Conservation (phyloP, 768 basidiomycete species). For the Phylloporus rhodoxanthus region DNA sequence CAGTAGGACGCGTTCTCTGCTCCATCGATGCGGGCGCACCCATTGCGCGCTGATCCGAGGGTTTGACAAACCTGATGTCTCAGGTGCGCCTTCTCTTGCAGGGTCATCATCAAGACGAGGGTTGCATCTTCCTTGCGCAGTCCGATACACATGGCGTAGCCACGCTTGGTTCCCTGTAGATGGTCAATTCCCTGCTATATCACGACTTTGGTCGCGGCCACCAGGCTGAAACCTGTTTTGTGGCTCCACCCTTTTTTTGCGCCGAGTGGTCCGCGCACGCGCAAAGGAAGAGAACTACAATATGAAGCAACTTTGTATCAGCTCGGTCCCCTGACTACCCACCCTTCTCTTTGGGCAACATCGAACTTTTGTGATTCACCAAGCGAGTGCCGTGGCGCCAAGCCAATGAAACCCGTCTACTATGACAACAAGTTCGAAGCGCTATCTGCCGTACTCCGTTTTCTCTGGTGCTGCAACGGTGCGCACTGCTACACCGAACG, state of each 20-base stretch:
- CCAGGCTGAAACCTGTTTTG: background rate
- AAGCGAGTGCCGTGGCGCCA: background rate
- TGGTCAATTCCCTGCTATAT: no score
- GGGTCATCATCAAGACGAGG: background rate
- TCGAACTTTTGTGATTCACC: slow-evolving; percentile 5
- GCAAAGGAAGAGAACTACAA: no score
- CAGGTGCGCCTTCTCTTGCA: slow-evolving; percentile 1
- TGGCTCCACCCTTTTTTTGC: background rate
- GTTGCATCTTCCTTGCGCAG: background rate
- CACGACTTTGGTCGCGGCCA: background rate
- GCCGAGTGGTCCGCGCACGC: background rate
- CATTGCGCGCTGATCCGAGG: slow-evolving; percentile 17
- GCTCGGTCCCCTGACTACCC: background rate
- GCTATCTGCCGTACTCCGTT: background rate
- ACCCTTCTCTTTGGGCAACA: slow-evolving; percentile 2
- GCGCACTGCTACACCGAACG: background rate
- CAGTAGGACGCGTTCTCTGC: background rate
- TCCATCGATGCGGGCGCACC: background rate
- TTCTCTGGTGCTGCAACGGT: no score
- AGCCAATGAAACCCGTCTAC: background rate
- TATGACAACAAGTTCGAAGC: background rate
- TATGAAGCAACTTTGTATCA: no score
- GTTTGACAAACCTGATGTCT: slow-evolving; percentile 8
- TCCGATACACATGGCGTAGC: slow-evolving; percentile 1
- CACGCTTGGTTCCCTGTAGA: background rate